Conservation (phyloP, 164 flowering plant species). For the Umbilicus rupestris region DNA sequence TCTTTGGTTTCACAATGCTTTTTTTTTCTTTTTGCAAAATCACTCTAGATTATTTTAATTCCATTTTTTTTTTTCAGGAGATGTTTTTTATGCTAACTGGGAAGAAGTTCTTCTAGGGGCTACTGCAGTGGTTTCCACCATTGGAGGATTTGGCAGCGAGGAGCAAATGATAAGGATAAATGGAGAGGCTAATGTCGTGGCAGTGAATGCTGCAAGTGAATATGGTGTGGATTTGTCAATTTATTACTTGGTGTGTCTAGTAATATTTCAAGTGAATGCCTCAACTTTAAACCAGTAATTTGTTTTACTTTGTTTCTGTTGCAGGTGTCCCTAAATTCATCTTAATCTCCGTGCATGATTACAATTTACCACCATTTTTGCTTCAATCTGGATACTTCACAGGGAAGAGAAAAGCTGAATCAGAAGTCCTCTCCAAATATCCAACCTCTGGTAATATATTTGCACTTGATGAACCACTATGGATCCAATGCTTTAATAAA, state of each 20-base stretch:
- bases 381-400: constrained; percentile 82
- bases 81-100: constrained; percentile 91
- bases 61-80: constrained; percentile 62
- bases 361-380: constrained; percentile 77
- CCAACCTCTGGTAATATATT: constrained; percentile 64
- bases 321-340: constrained; percentile 90
- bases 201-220: constrained; percentile 85
- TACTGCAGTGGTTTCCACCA: constrained; percentile 89
- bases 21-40: background rate
- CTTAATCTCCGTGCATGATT: constrained; percentile 91
- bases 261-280: background rate
- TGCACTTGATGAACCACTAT: background rate
- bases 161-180: constrained; percentile 91
- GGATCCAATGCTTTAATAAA: background rate
- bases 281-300: background rate
- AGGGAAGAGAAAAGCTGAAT: constrained; percentile 92
- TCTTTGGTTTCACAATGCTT: too few species aligned
- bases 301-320: background rate
- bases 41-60: background rate
- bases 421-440: constrained; percentile 81
- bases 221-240: constrained; percentile 42
- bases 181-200: constrained; percentile 85
- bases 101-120: constrained; percentile 89
- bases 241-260: background rate
- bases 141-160: constrained; percentile 96